Base-by-base conservation (phyloP, 352 stramenopile genomes). In the Phytopythium mirpurense region DNA sequence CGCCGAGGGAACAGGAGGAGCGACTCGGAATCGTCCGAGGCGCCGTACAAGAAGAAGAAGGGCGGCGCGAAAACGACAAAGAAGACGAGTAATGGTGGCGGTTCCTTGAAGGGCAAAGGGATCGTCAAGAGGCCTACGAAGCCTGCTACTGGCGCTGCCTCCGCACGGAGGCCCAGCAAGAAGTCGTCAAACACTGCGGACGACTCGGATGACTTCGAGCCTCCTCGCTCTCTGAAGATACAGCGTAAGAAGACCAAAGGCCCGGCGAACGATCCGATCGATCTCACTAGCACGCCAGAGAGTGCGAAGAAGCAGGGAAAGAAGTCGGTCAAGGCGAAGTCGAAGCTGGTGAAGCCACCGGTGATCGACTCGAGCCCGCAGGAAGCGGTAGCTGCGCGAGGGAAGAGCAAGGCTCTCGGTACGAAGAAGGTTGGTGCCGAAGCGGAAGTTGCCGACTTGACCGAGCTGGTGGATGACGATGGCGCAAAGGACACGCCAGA, bases 251-350 rank as follows among this genome's bases (percentile, higher is more conserved):
- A 37, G 37, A 23, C 8, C 21, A 38, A 59, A 54, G 12, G 40
- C 40, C 2, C 5, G 15, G 7, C 26, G 21, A 35, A 24, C 27
- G 37, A 52, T 36, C 62, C 62, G 1, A 73, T 74, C 45, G 62
- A 77, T 51, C 23, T 74, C 37, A 74, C 68, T 27, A 21, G 37
- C 24, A 56, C 55, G 11, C 56, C 57, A 5, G 61, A 73, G n/a
- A 59, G 42, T 35, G 52, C 59, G 29, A 56, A 57, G 34, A 69
- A 59, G 42, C 64, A 51, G 36, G 27, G 14, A 16, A 56, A 50
- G 37, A 24, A 12, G 0, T 48, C 18, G 18, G 29, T 1, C n/a
- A 56, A 23, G 24, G 23, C 12, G 9, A 36, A 34, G 27, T 12
- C 41, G 24, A 45, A 46, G 50, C 16, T 16, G 41, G 46, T 40